These are phyloP conservation scores for Beauveria varroae DNA, from an alignment of 2,329 filamentous ascomycete species.

Conservation along the genomic window DNA sequence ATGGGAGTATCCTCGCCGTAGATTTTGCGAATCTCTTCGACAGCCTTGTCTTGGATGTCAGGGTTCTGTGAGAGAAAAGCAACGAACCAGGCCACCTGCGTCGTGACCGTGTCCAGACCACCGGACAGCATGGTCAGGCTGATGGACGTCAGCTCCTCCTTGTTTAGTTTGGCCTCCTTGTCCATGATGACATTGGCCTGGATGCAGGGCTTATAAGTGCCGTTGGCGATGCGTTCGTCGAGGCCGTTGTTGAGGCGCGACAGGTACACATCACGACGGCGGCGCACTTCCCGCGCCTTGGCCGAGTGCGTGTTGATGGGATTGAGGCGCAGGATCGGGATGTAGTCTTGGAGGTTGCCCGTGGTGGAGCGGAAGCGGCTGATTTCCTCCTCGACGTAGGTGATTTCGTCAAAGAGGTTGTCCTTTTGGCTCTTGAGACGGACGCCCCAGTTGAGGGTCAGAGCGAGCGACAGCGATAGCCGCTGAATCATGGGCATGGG, in stretches of 20 bases:
- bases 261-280: constrained; percentile 53
- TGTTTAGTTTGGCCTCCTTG: constrained; percentile 53
- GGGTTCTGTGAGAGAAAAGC: constrained; percentile 50
- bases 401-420: constrained; percentile 54
- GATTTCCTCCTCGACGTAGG: constrained; percentile 54
- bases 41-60: constrained; percentile 55
- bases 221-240: constrained; percentile 52
- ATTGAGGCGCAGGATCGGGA: constrained; percentile 51
- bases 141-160: constrained; percentile 56
- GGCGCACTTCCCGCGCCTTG: constrained; percentile 52
- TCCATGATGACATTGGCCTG: constrained; percentile 60
- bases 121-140: constrained; percentile 62
- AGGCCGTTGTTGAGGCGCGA: constrained; percentile 48
- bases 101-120: constrained; percentile 60
- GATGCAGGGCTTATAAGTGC: constrained; percentile 56
- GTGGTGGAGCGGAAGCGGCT: constrained; percentile 52
- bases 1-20: constrained; percentile 46
- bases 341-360: constrained; percentile 54
- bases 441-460: constrained; percentile 61
- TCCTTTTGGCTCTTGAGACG: constrained; percentile 52
- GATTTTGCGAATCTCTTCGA: constrained; percentile 46
- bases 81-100: constrained; percentile 57
- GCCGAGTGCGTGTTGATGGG: constrained; percentile 52
- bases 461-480: constrained; percentile 51
- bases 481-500: constrained; percentile 64